Percentiles rank a stretch among this genome's conserved stretches.
phyloP scores from a whole-genome alignment of 1,284 basidiomycete genomes.

The Fistulina hepatica region DNA sequence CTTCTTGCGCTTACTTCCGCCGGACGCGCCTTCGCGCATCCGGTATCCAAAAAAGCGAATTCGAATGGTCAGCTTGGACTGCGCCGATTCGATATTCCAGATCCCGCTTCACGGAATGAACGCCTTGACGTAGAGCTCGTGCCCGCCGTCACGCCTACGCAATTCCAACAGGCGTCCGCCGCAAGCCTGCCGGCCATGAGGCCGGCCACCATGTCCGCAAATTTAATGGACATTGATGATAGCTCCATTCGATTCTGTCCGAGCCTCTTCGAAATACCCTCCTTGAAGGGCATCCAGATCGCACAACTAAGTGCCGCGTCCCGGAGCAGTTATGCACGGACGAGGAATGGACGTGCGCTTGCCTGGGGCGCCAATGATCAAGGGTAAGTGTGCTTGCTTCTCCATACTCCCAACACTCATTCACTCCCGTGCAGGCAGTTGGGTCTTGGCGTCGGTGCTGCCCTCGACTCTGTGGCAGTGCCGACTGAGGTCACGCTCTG shows the following conservation, averaged over 20 bases:
- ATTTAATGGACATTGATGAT: conserved; percentile 30
- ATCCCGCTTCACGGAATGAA: conserved; percentile 22
- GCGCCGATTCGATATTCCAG: conserved; percentile 47
- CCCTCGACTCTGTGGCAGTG: conserved; percentile 64
- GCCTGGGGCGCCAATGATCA: conserved; percentile 84
- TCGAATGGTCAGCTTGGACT: conserved; percentile 78
- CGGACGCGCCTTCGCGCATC: conserved; percentile 75
- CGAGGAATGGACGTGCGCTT: conserved; percentile 67
- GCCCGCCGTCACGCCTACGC: conserved; percentile 34
- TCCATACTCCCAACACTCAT: conserved; percentile 1
- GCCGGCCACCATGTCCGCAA: conserved; percentile 21
- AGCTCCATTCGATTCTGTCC: conserved; percentile 62
- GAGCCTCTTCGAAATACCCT: conserved; percentile 71
- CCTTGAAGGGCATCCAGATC: conserved; percentile 53
- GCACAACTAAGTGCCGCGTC: conserved; percentile 69
- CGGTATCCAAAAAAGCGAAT: conserved; percentile 73
- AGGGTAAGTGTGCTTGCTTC: conserved; percentile 36
- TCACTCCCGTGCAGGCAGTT: conserved; percentile 46
- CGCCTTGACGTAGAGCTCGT: conserved; percentile 44
- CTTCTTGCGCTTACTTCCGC: conserved; percentile 76
- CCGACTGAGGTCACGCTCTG: conserved; percentile 81
- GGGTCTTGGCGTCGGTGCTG: conserved; percentile 64
- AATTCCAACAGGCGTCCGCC: conserved; percentile 39
- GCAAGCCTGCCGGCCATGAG: conserved; percentile 26
- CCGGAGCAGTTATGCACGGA: conserved; percentile 64